Percentiles rank a stretch among this genome's conserved stretches.
phyloP scores from a whole-genome alignment of 345 rosid genomes.

The Carallia brachiata region DNA sequence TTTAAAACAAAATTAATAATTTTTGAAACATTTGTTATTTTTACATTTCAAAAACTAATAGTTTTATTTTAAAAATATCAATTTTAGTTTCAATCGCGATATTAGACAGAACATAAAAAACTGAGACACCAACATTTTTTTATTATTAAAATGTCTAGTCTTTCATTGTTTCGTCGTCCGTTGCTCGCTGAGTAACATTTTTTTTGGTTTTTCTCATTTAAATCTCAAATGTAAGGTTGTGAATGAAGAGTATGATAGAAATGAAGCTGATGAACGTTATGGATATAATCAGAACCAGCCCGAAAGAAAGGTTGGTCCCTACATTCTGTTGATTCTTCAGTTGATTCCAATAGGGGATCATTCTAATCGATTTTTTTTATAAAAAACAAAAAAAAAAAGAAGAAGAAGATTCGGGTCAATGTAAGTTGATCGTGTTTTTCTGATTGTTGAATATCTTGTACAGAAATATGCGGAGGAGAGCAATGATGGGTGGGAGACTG shows the following conservation, averaged over 20 bases:
- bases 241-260: conserved; percentile 23
- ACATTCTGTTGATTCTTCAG: background rate
- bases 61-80: too few species aligned
- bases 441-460: background rate
- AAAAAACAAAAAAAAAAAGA: too few species aligned
- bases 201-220: background rate
- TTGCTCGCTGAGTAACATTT: background rate
- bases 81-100: too few species aligned
- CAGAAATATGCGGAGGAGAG: conserved; percentile 41
- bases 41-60: too few species aligned
- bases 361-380: too few species aligned
- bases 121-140: too few species aligned
- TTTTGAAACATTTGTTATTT: too few species aligned
- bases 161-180: background rate
- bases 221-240: conserved; percentile 24
- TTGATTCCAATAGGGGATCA: background rate
- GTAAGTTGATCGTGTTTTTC: background rate
- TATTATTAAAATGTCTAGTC: too few species aligned
- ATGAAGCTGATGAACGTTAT: conserved; percentile 26
- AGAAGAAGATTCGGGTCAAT: too few species aligned
- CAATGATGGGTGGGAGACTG: conserved; percentile 86
- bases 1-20: too few species aligned
- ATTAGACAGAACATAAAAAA: too few species aligned
- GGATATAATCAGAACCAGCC: conserved; percentile 27
- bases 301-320: conserved; percentile 33